Base-by-base conservation (phyloP, 352 stramenopile genomes). In the Phytophthora agathidicida region DNA sequence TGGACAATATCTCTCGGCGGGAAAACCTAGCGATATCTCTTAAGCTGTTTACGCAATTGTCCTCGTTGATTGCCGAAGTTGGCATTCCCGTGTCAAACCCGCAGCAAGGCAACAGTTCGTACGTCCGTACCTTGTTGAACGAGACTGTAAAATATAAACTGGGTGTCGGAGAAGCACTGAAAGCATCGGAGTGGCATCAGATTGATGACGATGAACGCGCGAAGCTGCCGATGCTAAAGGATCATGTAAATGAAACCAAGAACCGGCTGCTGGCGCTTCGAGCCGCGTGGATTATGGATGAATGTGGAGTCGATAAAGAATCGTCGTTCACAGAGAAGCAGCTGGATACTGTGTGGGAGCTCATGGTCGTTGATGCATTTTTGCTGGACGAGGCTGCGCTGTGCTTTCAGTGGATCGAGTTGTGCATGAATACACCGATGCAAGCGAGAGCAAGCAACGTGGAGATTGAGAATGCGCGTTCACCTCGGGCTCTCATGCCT, bases 381-480 rank as follows among this genome's bases (percentile, higher is more conserved):
- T 22, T 75, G 2, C n/a, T 38, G 14, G 78, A 88, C 32, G 82
- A 91, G 47, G 60, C 71, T 0, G 70, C 82, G 5, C 59, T 92
- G 3, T 89, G 73, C 43, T 93, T 93, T 33, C 74, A 90, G 22
- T 93, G 84, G 84, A 69, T 92, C 48, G 75, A 87, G 41, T 69
- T 87, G 2, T 93, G 80, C 30, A 68, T 85, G 53, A 78, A 72
- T 11, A 73, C 76, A 4, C 43, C 65, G 14, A 10, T 73, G 13
- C 16, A 47, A 50, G 3, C 17, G 20, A 26, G 13, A 38, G 1
- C 7, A 26, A 38, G 5, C 7, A 49, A 46, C 3, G 23, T 26
- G 7, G 45, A 53, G 3, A 32, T 23, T 11, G 41, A 60, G 5
- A 41, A 24, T 27, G 19, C 16, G 20, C 5, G 2, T 23, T 24